A percentile compares a stretch with the other conserved stretches of the same genome.
These are phyloP conservation scores for Hyaloscypha finlandica DNA, from an alignment of 495 filamentous ascomycete genomes.

Conservation along the genomic window DNA sequence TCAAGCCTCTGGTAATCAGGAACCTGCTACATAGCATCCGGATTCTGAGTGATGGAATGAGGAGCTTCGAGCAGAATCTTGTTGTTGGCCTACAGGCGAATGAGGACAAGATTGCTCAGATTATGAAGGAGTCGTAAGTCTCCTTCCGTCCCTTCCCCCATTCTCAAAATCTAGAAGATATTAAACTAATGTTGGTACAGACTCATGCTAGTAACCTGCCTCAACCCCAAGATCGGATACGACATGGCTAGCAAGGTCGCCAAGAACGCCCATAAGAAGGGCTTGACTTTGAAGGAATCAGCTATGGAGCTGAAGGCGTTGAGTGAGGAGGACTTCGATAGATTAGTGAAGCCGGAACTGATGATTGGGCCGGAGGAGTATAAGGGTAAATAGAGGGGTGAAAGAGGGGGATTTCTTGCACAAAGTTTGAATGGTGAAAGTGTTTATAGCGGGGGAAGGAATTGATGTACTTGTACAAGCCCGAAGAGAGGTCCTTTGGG, in stretches of 20 bases:
- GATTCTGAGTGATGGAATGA: slow-evolving; percentile 89
- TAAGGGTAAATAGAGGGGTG: slow-evolving; percentile 13
- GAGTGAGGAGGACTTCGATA: slow-evolving; percentile 88
- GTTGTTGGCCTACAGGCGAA: slow-evolving; percentile 89
- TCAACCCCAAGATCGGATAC: slow-evolving; percentile 98
- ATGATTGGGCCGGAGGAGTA: slow-evolving; percentile 81
- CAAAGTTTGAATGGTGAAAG: not conserved
- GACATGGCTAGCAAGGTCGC: slow-evolving; percentile 98
- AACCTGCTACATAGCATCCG: slow-evolving; percentile 91
- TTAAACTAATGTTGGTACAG: slow-evolving; percentile 42
- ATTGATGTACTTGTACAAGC: too few species aligned
- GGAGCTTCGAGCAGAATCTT: slow-evolving; percentile 89
- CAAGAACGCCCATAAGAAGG: slow-evolving; percentile 99
- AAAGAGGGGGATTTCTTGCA: not conserved
- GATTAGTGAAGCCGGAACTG: slow-evolving; percentile 89
- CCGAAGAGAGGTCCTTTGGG: too few species aligned
- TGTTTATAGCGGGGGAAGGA: not conserved
- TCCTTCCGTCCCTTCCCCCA: not conserved
- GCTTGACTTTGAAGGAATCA: slow-evolving; percentile 85
- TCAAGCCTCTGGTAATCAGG: slow-evolving; percentile 94
- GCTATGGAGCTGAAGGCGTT: slow-evolving; percentile 92
- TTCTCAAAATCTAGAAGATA: not conserved
- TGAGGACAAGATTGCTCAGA: slow-evolving; percentile 80
- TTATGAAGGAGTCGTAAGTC: slow-evolving; percentile 80
- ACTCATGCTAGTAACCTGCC: slow-evolving; percentile 96